Evolutionary conservation across 2,329 filamentous ascomycete genomes (phyloP).

Genomic region (Botrytis hyacinthi): DNA sequence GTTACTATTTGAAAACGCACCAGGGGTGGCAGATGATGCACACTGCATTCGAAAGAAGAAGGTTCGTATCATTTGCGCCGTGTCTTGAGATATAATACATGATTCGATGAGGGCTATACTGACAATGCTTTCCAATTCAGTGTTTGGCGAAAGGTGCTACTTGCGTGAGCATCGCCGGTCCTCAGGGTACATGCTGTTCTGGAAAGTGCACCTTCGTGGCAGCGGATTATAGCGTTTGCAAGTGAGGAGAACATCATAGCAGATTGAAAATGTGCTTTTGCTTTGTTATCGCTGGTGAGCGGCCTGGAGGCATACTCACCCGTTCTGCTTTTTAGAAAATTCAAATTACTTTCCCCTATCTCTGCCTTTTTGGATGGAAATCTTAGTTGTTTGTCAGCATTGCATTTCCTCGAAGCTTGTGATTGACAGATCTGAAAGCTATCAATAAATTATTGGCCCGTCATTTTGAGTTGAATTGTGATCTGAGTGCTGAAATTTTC

Average conservation of each 20-base stretch:
- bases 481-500: not conserved
- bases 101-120: not conserved
- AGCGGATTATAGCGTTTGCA: constrained; percentile 5
- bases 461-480: not conserved
- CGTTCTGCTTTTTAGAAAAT: not conserved
- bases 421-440: not conserved
- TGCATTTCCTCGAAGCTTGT: not conserved
- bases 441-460: not conserved
- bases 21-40: constrained; percentile 12
- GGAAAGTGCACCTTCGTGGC: constrained; percentile 10
- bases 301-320: not conserved
- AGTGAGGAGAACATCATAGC: not conserved
- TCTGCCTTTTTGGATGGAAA: not conserved
- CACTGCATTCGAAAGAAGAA: constrained; percentile 13
- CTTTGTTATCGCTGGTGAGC: too few species aligned
- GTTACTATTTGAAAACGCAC: not conserved
- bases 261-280: not conserved
- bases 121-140: not conserved
- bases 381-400: not conserved
- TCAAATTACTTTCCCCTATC: not conserved
- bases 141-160: constrained; percentile 1
- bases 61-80: not conserved
- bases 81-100: not conserved
- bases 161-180: constrained; percentile 7
- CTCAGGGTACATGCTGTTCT: not conserved